Base-by-base conservation (phyloP, 2,329 filamentous ascomycete species). In the Aspergillus texensis region DNA sequence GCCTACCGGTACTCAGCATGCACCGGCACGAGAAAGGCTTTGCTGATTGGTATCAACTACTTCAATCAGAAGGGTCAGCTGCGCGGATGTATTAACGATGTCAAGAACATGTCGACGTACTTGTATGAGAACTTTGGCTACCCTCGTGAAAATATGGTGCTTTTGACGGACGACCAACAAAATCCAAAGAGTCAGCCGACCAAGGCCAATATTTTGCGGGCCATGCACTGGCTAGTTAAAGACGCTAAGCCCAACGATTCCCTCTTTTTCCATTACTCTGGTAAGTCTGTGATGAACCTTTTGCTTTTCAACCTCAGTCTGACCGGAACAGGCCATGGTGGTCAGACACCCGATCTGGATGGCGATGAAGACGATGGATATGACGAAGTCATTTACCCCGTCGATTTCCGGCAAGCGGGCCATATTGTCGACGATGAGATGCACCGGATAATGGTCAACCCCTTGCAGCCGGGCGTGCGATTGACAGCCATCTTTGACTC, bases 181-280 rank as follows among this genome's bases (percentile, higher is more conserved):
- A 97, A 97, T 72, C 92, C 93, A 30, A 96, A 97, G 91, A 96
- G 93, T 79, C 93, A 97, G 80, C 94, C 94, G 10, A 97, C 93
- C 6, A 97, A 97, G 79, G 91, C 92, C 70, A 98, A 98, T 75
- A 96, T 98, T 61, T 79, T 98, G 43, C 88, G 94, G 59, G 94
- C 94, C 34, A 98, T 98, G 94, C 94, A 97, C 77, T 98, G 94
- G 94, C 82, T 98, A 24, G 93, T 97, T 62, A 97, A 97, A 80
- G 94, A 97, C 74, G 94, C 94, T 5, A 87, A 87, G 62, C 91
- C 93, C 0, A 96, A 97, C 75, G 94, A 98, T 76, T 96, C 94
- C 5, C 85, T 98, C 8, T 98, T 98, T 81, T 97, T 98, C 82
- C 94, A 98, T 80, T 98, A 97, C 78, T 97, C 94, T 45, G 93